phyloP scores from a whole-genome alignment of 2,329 filamentous ascomycete species.

The Ophiostoma sp. region DNA sequence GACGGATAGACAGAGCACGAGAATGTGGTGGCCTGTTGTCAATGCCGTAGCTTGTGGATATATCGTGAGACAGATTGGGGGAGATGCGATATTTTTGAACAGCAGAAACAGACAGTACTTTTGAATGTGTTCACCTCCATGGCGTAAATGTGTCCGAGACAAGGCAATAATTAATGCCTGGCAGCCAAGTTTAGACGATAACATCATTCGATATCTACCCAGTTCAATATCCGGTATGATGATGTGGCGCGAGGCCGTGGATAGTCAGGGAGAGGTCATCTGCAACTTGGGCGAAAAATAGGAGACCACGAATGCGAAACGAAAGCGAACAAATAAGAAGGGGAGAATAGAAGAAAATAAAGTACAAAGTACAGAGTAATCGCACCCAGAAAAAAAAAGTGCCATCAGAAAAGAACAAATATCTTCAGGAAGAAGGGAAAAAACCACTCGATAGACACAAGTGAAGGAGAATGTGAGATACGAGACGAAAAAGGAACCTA shows the following conservation, averaged over 20 bases:
- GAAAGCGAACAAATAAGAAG: background rate
- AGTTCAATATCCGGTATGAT: background rate
- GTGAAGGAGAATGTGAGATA: background rate
- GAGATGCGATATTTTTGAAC: background rate
- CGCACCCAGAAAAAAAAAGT: too few species aligned
- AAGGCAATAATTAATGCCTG: background rate
- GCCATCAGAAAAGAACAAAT: background rate
- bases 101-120: background rate
- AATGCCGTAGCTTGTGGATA: background rate
- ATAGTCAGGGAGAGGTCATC: background rate
- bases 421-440: background rate
- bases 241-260: background rate
- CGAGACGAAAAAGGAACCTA: background rate
- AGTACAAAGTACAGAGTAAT: too few species aligned
- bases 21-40: background rate
- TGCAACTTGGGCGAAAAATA: background rate
- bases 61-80: background rate
- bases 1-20: too few species aligned
- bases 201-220: background rate
- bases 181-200: background rate
- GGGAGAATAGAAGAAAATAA: background rate
- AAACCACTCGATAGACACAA: background rate
- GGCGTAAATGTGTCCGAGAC: background rate
- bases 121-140: background rate
- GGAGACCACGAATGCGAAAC: background rate